A percentile compares a stretch with the other conserved stretches of the same genome.
Evolutionary conservation across 805 yeast genomes (phyloP).

Genomic region (Zygosaccharomyces siamensis): DNA sequence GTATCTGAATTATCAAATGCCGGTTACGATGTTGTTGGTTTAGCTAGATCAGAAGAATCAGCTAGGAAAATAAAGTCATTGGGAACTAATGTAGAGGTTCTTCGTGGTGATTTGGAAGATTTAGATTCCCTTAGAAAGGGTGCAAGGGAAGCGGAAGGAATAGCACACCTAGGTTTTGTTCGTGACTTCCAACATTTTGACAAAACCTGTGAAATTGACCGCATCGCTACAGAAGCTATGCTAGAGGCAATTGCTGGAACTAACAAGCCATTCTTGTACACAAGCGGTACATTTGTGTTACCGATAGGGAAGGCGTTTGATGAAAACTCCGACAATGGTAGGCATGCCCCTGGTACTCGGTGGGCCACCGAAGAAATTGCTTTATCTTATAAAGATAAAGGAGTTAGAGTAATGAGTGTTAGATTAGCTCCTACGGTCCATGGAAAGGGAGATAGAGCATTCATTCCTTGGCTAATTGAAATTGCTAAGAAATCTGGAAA

Average conservation of each 20-base stretch:
- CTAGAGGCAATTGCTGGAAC: constrained; percentile 31
- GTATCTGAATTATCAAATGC: constrained; percentile 19
- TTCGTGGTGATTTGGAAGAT: constrained; percentile 32
- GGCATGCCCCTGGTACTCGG: background rate
- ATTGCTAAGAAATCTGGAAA: constrained; percentile 34
- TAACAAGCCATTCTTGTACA: constrained; percentile 27
- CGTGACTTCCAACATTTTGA: constrained; percentile 28
- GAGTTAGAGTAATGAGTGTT: constrained; percentile 26
- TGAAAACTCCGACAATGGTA: constrained; percentile 4
- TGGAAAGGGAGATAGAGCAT: constrained; percentile 31
- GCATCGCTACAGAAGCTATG: constrained; percentile 29
- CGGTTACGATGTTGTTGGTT: constrained; percentile 31
- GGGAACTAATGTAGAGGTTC: constrained; percentile 24
- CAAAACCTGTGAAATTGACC: constrained; percentile 23
- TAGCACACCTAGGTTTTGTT: constrained; percentile 35
- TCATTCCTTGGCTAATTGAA: constrained; percentile 19
- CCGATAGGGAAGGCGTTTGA: constrained; percentile 10
- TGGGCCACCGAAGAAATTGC: constrained; percentile 14
- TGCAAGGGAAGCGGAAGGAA: constrained; percentile 35
- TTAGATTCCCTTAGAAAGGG: constrained; percentile 29
- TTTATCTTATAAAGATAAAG: constrained; percentile 20
- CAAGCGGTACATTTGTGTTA: constrained; percentile 23
- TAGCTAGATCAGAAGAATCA: constrained; percentile 34
- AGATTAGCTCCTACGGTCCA: constrained; percentile 37
- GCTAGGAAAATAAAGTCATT: constrained; percentile 23